These are phyloP conservation scores for Scleromitrula shiraiana DNA, from an alignment of 2,329 filamentous ascomycete species.

Conservation along the genomic window DNA sequence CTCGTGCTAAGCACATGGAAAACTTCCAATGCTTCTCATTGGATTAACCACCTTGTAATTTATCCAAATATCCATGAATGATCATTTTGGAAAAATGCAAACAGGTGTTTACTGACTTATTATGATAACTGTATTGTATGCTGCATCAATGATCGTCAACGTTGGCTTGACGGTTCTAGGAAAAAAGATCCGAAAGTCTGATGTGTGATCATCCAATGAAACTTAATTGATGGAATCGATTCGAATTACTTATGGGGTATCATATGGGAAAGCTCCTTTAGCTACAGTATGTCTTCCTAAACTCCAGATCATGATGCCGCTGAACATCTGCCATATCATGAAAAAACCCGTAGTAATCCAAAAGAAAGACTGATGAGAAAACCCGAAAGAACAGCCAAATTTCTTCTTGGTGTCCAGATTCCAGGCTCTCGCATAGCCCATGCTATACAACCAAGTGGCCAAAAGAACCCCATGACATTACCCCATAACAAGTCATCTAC, in stretches of 20 bases:
- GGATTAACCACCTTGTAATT: not conserved
- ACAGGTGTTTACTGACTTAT: too few species aligned
- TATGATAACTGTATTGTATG: too few species aligned
- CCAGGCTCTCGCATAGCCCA: constrained; percentile 84
- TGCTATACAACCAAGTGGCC: constrained; percentile 76
- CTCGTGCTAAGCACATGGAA: constrained; percentile 2
- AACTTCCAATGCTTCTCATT: constrained; percentile 1
- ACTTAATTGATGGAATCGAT: not conserved
- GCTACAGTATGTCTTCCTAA: not conserved
- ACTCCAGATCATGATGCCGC: not conserved
- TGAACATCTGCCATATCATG: constrained; percentile 14
- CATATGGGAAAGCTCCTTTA: not conserved
- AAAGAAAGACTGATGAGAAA: constrained; percentile 72
- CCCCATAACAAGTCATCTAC: constrained; percentile 84
- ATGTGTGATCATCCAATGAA: not conserved
- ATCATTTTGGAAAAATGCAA: too few species aligned
- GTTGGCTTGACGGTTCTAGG: not conserved
- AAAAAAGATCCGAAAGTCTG: not conserved
- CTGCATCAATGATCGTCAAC: not conserved
- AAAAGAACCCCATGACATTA: constrained; percentile 88
- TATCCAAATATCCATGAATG: not conserved
- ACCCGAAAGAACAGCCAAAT: constrained; percentile 80
- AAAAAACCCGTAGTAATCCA: constrained; percentile 49
- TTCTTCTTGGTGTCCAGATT: constrained; percentile 75
- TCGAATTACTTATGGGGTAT: constrained; percentile 4